These are phyloP conservation scores for Typha latifolia DNA, from an alignment of 176 grass and related monocot species.

Conservation along the genomic window DNA sequence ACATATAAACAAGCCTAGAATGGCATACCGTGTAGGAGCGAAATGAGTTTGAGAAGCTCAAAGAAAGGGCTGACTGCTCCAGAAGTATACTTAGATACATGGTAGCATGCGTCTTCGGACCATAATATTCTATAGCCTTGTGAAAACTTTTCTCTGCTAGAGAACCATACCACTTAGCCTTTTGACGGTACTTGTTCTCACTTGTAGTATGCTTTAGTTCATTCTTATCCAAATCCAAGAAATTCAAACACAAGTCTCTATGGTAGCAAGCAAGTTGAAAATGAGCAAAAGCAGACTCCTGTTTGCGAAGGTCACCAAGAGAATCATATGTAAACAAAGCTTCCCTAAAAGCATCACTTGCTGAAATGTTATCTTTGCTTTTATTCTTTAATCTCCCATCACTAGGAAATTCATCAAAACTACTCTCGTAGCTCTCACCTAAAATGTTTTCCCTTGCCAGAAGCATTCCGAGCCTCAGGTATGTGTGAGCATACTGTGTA, in stretches of 20 bases:
- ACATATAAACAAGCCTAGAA: slow-evolving; percentile 5
- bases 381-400: slow-evolving; percentile 18
- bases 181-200: slow-evolving; percentile 69
- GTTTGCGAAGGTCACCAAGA: slow-evolving; percentile 63
- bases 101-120: slow-evolving; percentile 66
- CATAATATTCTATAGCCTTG: slow-evolving; percentile 73
- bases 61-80: slow-evolving; percentile 59
- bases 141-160: slow-evolving; percentile 85
- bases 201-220: slow-evolving; percentile 57
- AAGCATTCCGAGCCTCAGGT: slow-evolving; percentile 95
- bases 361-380: slow-evolving; percentile 50
- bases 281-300: slow-evolving; percentile 84
- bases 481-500: slow-evolving; percentile 91
- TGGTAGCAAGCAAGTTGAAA: slow-evolving; percentile 93
- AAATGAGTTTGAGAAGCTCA: slow-evolving; percentile 45
- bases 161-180: slow-evolving; percentile 77
- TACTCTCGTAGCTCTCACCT: slow-evolving; percentile 51
- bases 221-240: slow-evolving; percentile 64
- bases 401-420: slow-evolving; percentile 48
- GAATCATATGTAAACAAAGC: slow-evolving; percentile 82
- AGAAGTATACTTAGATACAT: slow-evolving; percentile 93
- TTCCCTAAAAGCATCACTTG: slow-evolving; percentile 87
- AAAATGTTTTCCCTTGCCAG: slow-evolving; percentile 79
- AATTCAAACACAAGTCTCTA: slow-evolving; percentile 75
- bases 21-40: slow-evolving; percentile 55